phyloP scores from a whole-genome alignment of 371 early-diverging fungal genomes.

The Apophysomyces variabilis region DNA sequence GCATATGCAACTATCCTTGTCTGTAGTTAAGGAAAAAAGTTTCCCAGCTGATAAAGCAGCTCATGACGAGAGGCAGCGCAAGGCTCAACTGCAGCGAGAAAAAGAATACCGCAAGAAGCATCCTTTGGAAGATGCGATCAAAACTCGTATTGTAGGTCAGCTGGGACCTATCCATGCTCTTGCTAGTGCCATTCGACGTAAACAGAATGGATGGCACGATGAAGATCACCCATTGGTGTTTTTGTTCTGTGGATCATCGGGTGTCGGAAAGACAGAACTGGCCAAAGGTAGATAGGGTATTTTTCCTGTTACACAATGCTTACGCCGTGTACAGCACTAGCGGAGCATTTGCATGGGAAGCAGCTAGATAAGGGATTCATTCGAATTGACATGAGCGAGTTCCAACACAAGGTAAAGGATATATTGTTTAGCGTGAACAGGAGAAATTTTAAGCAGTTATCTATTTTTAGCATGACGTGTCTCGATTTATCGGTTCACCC shows the following conservation, averaged over 20 bases:
- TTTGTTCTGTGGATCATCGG: conserved; percentile 74
- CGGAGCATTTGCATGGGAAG: conserved; percentile 56
- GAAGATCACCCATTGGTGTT: conserved; percentile 75
- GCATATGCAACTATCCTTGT: neutral
- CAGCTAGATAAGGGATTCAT: conserved; percentile 60
- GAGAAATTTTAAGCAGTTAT: neutral
- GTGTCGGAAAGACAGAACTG: conserved; percentile 77
- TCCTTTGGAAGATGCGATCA: conserved; percentile 60
- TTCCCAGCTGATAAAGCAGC: conserved; percentile 46
- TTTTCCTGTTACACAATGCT: conserved; percentile 31
- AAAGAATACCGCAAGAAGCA: conserved; percentile 58
- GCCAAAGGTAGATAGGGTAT: conserved; percentile 58
- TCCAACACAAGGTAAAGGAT: conserved; percentile 47
- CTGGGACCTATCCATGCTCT: conserved; percentile 66
- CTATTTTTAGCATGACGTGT: conserved; percentile 59
- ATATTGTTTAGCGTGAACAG: neutral
- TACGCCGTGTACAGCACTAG: conserved; percentile 32
- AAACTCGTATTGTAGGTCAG: conserved; percentile 65
- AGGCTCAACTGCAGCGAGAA: conserved; percentile 46
- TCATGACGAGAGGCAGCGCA: conserved; percentile 44
- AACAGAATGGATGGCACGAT: conserved; percentile 70
- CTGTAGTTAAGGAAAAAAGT: conserved; percentile 40
- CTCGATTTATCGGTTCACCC: conserved; percentile 70
- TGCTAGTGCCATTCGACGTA: conserved; percentile 64
- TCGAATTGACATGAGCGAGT: conserved; percentile 76